A percentile compares a stretch with the other conserved stretches of the same genome.
Conservation (phyloP, 495 filamentous ascomycete genomes). For the Aspergillus mulundensis region DNA sequence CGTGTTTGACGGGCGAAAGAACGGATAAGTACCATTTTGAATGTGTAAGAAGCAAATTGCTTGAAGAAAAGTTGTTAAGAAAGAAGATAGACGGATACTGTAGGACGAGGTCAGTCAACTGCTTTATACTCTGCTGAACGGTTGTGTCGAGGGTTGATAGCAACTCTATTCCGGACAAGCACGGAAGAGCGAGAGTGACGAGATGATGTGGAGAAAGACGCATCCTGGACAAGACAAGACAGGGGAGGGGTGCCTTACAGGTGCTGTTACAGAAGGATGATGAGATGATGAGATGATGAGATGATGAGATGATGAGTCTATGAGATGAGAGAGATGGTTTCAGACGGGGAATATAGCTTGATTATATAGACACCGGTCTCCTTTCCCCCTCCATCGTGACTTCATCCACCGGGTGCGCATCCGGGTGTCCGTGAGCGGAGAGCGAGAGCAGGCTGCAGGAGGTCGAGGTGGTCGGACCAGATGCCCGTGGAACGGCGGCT, state of each 20-base stretch:
- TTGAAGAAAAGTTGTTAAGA: not conserved
- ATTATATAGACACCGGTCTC: slow-evolving; percentile 17
- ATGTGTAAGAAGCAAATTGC: slow-evolving; percentile 18
- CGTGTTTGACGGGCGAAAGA: slow-evolving; percentile 53
- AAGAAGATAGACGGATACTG: slow-evolving; percentile 4
- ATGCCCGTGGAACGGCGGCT: not conserved
- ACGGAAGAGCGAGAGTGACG: not conserved
- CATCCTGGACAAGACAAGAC: not conserved
- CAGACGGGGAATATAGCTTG: slow-evolving; percentile 12
- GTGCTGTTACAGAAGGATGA: slow-evolving; percentile 8
- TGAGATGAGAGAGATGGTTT: slow-evolving; percentile 3
- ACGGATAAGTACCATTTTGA: slow-evolving; percentile 70
- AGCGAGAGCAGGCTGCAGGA: too few species aligned
- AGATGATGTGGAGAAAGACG: not conserved
- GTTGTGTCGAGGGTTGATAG: not conserved
- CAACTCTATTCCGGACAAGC: not conserved
- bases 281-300: slow-evolving; percentile 7
- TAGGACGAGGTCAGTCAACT: slow-evolving; percentile 15
- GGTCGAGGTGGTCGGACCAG: too few species aligned
- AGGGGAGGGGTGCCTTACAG: slow-evolving; percentile 11
- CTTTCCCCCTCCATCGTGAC: not conserved
- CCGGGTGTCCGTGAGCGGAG: slow-evolving; percentile 4
- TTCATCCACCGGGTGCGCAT: not conserved
- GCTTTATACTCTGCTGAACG: slow-evolving; percentile 11
- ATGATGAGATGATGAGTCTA: not conserved